A percentile compares a stretch with the other conserved stretches of the same genome.
Evolutionary conservation across 768 basidiomycete species (phyloP).

Genomic region (Lactarius sp.): DNA sequence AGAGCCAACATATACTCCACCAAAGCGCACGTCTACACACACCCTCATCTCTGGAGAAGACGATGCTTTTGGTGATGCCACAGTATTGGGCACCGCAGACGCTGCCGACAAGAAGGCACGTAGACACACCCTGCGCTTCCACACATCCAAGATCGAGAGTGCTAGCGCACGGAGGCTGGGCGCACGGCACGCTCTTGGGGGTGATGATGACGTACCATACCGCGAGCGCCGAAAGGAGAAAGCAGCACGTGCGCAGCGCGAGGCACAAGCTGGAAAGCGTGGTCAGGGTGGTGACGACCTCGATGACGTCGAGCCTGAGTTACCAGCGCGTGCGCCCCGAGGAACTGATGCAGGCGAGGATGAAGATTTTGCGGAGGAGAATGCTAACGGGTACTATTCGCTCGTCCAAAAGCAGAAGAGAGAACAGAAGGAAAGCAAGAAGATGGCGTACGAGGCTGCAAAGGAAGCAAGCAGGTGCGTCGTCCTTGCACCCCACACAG

Average conservation of each 20-base stretch:
- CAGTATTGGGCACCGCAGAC: conserved; percentile 63
- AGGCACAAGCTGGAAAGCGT: conserved; percentile 42
- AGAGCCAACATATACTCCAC: conserved; percentile 64
- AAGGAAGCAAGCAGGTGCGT: conserved; percentile 55
- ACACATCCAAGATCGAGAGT: conserved; percentile 86
- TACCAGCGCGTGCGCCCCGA: conserved; percentile 27
- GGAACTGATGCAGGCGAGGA: conserved; percentile 37
- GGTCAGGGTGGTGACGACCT: conserved; percentile 63
- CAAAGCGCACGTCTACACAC: conserved; percentile 24
- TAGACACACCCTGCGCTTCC: conserved; percentile 83
- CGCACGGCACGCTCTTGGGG: conserved; percentile 70
- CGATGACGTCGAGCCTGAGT: conserved; percentile 50
- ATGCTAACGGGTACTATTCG: conserved; percentile 80
- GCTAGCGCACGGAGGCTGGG: conserved; percentile 69
- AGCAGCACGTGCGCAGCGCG: conserved; percentile 52
- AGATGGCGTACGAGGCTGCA: conserved; percentile 70
- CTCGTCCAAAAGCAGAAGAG: conserved; percentile 72
- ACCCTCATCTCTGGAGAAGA: conserved; percentile 23
- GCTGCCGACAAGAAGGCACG: conserved; percentile 78
- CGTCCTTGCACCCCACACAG: not conserved
- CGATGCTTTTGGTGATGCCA: conserved; percentile 71
- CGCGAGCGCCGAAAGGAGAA: conserved; percentile 64
- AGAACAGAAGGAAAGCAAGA: conserved; percentile 73
- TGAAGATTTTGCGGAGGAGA: conserved; percentile 38
- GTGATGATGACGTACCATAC: conserved; percentile 95